Base-by-base conservation (phyloP, 2,329 filamentous ascomycete species). In the Colletotrichum sp. region DNA sequence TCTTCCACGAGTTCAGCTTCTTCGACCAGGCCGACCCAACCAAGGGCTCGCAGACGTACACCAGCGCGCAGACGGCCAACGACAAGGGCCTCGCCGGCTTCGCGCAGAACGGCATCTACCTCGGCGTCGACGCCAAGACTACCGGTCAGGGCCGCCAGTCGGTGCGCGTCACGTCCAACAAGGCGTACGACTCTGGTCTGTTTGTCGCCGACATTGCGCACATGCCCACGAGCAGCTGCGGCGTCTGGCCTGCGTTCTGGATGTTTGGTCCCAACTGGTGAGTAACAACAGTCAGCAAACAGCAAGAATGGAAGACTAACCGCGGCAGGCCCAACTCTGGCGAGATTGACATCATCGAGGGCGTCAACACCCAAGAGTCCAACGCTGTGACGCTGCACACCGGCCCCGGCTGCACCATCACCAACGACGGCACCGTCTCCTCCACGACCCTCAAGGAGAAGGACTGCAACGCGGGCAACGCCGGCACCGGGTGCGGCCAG, bases 271-370 rank as follows among this genome's bases (percentile, higher is more conserved):
- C 88, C n/a, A 84, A 90, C 80, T 96, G 94, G 94, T 72, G 26
- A 73, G 76, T 58, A 18, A 21, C 0, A 4, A 21, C n/a, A 55
- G 21, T 13, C 9, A 69, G 8, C n/a, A 55, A n/a, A 52, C 3
- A 52, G 13, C 2, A 4, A 24, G 18, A 68, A 34, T 18, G 16
- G 36, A 58, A 36, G 26, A 5, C 43, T 30, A 28, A 76, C 52
- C n/a, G 9, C 4, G 2, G 18, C 38, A 76, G 74, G 74, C 94
- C 94, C 3, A 82, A 82, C 57, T 86, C 87, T 9, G 94, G 94
- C 63, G 94, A 96, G 85, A 94, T 96, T 80, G 94, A 96, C 82
- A 94, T 96, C 80, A 91, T 96, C 79, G 94, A 96, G 85, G 94
- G 94, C 48, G 93, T 95, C 79, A 94, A 95, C 85, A 85, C 87